These are phyloP conservation scores for Eimeria brunetti DNA, from an alignment of 169 alveolate genomes.

Conservation along the genomic window DNA sequence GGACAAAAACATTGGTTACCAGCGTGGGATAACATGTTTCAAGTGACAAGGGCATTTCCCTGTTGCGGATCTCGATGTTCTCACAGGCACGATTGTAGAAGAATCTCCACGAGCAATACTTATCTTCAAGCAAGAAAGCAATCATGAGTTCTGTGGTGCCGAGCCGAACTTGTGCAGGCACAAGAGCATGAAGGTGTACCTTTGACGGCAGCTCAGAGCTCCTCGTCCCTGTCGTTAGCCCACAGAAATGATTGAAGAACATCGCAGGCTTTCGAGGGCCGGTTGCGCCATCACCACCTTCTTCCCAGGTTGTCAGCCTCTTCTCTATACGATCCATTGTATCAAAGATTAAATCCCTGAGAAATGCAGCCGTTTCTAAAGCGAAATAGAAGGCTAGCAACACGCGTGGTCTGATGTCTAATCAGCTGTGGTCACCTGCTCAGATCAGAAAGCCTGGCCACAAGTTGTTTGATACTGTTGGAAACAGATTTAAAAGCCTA, in stretches of 20 bases:
- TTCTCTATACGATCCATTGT: neutral
- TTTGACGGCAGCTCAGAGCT: constrained; percentile 27
- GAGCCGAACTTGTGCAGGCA: constrained; percentile 22
- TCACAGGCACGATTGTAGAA: constrained; percentile 8
- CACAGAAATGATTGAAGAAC: neutral
- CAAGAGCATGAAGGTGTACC: constrained; percentile 20
- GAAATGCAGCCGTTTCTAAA: neutral
- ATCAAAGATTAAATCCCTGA: neutral
- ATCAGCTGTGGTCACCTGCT: constrained; percentile 2
- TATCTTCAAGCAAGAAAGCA: constrained; percentile 1
- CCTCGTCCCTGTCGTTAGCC: constrained; percentile 33
- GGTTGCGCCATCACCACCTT: neutral
- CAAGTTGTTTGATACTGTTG: neutral
- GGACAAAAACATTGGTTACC: neutral
- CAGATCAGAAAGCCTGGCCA: neutral
- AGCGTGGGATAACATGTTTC: neutral
- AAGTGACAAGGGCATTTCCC: constrained; percentile 4
- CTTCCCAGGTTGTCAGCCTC: constrained; percentile 12
- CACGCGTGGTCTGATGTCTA: neutral
- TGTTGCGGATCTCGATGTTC: constrained; percentile 21
- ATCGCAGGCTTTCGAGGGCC: neutral
- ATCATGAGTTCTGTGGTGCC: constrained; percentile 35
- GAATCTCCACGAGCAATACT: constrained; percentile 1
- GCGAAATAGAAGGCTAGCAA: neutral
- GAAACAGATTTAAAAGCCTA: neutral